A percentile compares a stretch with the other conserved stretches of the same genome.
These are phyloP conservation scores for Nannochloropsis gaditana DNA, from an alignment of 108 stramenopile species.

Conservation along the genomic window DNA sequence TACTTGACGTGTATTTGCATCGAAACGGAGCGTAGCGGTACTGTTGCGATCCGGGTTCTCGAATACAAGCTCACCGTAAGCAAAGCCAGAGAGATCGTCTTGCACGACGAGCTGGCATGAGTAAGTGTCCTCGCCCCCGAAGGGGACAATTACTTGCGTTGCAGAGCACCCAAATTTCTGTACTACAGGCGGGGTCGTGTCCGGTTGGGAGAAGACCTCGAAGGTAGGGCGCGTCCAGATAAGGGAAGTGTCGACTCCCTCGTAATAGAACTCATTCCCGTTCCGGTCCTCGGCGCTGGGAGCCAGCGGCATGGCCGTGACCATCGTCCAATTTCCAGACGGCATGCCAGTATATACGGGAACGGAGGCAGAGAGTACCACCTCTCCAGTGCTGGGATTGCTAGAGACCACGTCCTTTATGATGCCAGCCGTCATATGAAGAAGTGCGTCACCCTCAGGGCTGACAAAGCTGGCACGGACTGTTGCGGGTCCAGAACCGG, in stretches of 20 bases:
- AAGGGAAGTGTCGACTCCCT: neutral
- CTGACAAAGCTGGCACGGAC: neutral
- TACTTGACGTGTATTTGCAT: neutral
- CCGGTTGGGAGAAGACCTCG: neutral
- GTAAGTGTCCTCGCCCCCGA: neutral
- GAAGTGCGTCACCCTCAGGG: neutral
- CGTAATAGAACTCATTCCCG: neutral
- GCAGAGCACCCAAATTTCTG: constrained; percentile 9
- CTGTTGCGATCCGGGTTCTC: constrained; percentile 2
- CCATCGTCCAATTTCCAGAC: neutral
- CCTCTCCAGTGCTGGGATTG: neutral
- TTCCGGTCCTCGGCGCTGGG: neutral
- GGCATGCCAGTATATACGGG: neutral
- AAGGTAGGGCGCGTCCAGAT: neutral
- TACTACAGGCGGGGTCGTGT: neutral
- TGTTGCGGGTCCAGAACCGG: neutral
- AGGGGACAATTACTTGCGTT: constrained; percentile 3
- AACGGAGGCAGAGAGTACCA: neutral
- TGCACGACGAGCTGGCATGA: constrained; percentile 10
- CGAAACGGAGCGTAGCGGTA: neutral
- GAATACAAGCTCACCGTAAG: neutral
- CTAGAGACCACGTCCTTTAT: neutral
- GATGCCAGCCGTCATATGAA: neutral
- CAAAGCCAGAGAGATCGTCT: neutral
- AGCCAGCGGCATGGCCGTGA: neutral